Conservation (phyloP, 1,139 yeast species). For the Yamadazyma mexicana region DNA sequence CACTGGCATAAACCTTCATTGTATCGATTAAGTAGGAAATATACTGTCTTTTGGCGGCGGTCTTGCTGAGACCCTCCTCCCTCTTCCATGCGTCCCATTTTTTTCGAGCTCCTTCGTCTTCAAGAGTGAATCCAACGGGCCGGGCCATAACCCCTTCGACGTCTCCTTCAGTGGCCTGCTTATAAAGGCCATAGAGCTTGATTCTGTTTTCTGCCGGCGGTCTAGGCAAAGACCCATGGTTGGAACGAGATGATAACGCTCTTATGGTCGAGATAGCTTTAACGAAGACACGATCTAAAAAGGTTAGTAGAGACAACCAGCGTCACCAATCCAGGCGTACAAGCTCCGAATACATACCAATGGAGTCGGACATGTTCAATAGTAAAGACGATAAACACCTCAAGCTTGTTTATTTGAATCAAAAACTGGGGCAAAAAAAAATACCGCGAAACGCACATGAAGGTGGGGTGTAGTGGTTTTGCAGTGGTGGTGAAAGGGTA, state of each 20-base stretch:
- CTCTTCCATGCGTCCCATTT: slow-evolving; percentile 89
- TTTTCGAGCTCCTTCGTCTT: slow-evolving; percentile 66
- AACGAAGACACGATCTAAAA: slow-evolving; percentile 71
- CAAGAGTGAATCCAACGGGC: slow-evolving; percentile 60
- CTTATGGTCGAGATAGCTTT: slow-evolving; percentile 80
- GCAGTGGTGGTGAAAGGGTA: no score
- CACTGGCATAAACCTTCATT: slow-evolving; percentile 69
- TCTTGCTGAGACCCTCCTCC: slow-evolving; percentile 66
- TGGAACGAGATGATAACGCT: slow-evolving; percentile 67
- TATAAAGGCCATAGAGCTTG: slow-evolving; percentile 75
- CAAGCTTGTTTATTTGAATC: background rate
- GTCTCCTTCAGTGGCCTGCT: slow-evolving; percentile 88
- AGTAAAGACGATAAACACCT: background rate
- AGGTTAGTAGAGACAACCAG: slow-evolving; percentile 16
- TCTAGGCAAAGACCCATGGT: slow-evolving; percentile 70
- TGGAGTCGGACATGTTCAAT: slow-evolving; percentile 12
- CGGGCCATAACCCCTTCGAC: slow-evolving; percentile 67
- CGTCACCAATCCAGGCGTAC: background rate
- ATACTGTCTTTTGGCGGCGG: slow-evolving; percentile 75
- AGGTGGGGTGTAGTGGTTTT: no score
- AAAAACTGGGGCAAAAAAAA: background rate
- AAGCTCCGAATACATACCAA: slow-evolving; percentile 7
- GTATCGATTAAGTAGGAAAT: slow-evolving; percentile 69
- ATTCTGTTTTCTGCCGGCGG: slow-evolving; percentile 78
- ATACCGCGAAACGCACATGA: background rate